Base-by-base conservation (phyloP, 2,329 filamentous ascomycete genomes). In the Colletotrichum magnum region DNA sequence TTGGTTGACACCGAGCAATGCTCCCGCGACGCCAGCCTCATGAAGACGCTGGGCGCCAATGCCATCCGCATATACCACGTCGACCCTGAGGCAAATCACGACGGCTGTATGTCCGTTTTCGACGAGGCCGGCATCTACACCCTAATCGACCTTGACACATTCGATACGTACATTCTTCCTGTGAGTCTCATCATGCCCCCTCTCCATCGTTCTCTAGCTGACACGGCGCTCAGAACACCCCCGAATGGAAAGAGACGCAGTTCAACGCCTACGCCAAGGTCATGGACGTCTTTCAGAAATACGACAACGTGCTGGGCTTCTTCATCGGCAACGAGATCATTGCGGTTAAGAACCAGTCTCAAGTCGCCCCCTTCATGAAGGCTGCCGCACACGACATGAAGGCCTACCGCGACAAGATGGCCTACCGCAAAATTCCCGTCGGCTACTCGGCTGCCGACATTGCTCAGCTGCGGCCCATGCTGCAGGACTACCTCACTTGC, bases 301-400 rank as follows among this genome's bases (percentile, higher is more conserved):
- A 92, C 78, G 88, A 94, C 80, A 97, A 97, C 78, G 87, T 93
- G 1, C 89, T 94, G 12, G 94, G 93, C 53, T 93, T 96, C 79
- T 95, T 97, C 75, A 87, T 97, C 68, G 95, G 94, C 72, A 97
- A 97, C 77, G 94, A 97, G 79, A 92, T 96, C 69, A 90, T 97
- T 75, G 92, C 91, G 48, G 84, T 82, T 53, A 81, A 82, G 69
- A 84, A 85, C 72, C 85, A 89, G 75, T 89, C 88, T 47, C 76
- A 81, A 28, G 92, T 92, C 39, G 94, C 94, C 9, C 93, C 94
- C 2, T 97, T 91, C 78, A 90, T 97, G 82, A 94, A 97, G 80
- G 92, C 94, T 58, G 93, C 94, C 32, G 88, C 90, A 53, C 89
- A 92, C 70, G 94, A 97, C 79, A 86, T 97, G 83, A 97, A 97